Percentiles rank a stretch among this genome's conserved stretches.
phyloP scores from a whole-genome alignment of 345 rosid genomes.

The Euphorbia peplus region DNA sequence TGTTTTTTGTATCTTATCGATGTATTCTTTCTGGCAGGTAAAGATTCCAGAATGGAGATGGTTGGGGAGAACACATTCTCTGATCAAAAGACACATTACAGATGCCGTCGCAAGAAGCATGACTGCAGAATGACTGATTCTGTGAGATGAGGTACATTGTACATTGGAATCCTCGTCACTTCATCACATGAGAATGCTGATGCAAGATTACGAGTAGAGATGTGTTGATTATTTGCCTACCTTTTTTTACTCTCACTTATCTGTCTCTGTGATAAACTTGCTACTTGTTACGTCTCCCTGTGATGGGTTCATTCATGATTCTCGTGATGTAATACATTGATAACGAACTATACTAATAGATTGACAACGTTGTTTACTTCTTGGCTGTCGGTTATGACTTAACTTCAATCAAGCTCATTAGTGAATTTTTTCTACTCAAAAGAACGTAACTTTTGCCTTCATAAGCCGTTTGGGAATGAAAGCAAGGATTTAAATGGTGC shows the following conservation, averaged over 20 bases:
- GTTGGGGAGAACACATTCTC: conserved; percentile 71
- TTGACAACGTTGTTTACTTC: not conserved
- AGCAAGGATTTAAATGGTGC: not conserved
- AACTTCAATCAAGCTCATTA: not conserved
- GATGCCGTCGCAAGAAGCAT: conserved; percentile 84
- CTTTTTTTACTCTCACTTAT: not conserved
- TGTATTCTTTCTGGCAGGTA: conserved; percentile 32
- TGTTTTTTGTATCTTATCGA: not conserved
- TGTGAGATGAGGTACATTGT: conserved; percentile 28
- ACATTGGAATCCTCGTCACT: not conserved
- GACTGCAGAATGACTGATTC: conserved; percentile 70
- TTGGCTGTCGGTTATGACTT: not conserved
- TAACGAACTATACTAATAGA: not conserved
- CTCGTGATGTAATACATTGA: not conserved
- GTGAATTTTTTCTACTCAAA: not conserved
- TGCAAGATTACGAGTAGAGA: not conserved
- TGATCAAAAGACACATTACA: conserved; percentile 68
- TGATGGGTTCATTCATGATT: not conserved
- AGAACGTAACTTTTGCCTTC: not conserved
- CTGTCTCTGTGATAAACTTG: conserved; percentile 1
- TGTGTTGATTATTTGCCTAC: not conserved
- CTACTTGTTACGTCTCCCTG: not conserved
- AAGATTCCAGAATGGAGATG: conserved; percentile 62
- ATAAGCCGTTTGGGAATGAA: not conserved
- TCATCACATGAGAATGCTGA: not conserved